Evolutionary conservation across 371 early-diverging fungal species (phyloP), one percentile per base, ranked within the genome.

Genomic region (Mucor sp.): DNA sequence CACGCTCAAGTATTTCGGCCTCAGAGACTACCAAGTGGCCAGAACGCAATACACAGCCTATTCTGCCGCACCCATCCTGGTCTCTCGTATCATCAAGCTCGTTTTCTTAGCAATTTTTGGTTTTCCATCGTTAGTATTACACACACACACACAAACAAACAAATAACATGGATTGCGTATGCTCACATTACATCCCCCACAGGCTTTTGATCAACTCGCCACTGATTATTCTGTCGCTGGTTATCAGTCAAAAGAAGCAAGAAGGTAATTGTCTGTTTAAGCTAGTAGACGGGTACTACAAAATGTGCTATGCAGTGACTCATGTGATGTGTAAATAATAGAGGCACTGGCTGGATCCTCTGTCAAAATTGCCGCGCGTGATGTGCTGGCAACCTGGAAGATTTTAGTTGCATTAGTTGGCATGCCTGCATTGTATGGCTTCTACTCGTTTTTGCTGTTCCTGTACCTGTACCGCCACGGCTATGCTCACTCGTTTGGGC

Each of bases 301-400:
- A n/a, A 17, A 44, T 50, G 50, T 50, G 50, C 50, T 50, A 23
- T 50, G 50, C 17, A 62, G 27, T 47, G 28, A 19, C 57, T 56
- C 28, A 62, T 62, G 32, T 62, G 62, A 48, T 62, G 41, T 15
- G 21, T 77, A 81, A 33, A 33, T 7, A 30, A 71, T 71, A 77
- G 92, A 93, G 72, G 96, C 95, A 5, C 73, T 91, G 39, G 90
- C 89, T 4, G 87, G 86, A 14, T 93, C 93, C 11, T 87, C 82
- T 58, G 95, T 96, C 58, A 96, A 96, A 71, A 86, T 95, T 63
- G 86, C 85, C 33, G 96, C 91, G 17, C 87, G 86, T 33, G 96
- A 96, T 76, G 95, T 96, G 5, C 76, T 95, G 7, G 91, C 93
- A 0, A 94, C 96, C 1, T 95, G 95, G 96, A 95, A 95, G 70